A percentile compares a stretch with the other conserved stretches of the same genome.
Conservation (phyloP, 176 grass and related monocot species). For the Secale cereale region DNA sequence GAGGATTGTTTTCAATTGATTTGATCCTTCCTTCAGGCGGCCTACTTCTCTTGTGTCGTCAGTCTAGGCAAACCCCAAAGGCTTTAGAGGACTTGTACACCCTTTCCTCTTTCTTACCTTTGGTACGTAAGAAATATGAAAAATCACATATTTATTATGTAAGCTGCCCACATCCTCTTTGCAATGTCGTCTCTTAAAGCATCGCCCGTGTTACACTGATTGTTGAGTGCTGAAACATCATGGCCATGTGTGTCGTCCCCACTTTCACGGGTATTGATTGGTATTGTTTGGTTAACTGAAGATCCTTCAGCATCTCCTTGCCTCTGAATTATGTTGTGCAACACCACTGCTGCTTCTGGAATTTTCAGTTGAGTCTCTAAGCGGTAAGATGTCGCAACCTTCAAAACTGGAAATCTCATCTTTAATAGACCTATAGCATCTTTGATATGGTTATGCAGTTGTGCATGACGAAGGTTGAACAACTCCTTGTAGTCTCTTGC, state of each 20-base stretch:
- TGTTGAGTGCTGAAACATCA: conserved; percentile 26
- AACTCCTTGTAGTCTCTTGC: conserved; percentile 42
- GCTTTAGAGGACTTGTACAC: neutral
- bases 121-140: neutral
- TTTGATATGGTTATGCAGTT: conserved; percentile 34
- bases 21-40: neutral
- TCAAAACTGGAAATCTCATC: conserved; percentile 53
- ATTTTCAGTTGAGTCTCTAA: conserved; percentile 53
- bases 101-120: neutral
- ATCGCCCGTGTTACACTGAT: conserved; percentile 17
- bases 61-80: neutral
- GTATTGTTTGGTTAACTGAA: neutral
- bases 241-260: conserved; percentile 20
- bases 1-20: neutral
- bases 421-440: conserved; percentile 34
- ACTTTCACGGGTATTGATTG: neutral
- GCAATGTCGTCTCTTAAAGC: conserved; percentile 39
- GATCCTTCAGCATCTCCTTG: conserved; percentile 11
- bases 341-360: conserved; percentile 20
- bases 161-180: conserved; percentile 38
- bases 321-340: conserved; percentile 53
- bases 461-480: conserved; percentile 52
- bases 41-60: neutral
- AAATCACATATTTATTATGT: neutral
- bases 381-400: conserved; percentile 38